These are phyloP conservation scores for Crithidia mellificae DNA, from an alignment of 208 protist species.

Conservation along the genomic window DNA sequence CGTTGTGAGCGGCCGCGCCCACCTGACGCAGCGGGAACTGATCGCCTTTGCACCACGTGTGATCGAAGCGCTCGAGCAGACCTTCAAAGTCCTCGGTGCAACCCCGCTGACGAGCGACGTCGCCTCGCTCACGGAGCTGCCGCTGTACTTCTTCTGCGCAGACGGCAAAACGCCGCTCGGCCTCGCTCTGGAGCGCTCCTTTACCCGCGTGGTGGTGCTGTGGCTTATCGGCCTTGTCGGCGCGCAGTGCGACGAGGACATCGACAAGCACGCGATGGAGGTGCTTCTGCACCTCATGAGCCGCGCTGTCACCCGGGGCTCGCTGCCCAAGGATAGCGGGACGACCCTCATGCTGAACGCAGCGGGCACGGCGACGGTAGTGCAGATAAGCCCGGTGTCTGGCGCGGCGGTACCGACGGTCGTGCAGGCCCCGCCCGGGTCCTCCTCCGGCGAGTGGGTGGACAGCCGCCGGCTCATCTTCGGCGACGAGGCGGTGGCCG, in stretches of 20 bases:
- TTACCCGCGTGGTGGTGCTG: slow-evolving; percentile 51
- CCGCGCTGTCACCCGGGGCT: slow-evolving; percentile 35
- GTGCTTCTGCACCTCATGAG: slow-evolving; percentile 59
- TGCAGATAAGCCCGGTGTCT: slow-evolving; percentile 19
- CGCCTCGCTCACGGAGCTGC: slow-evolving; percentile 62
- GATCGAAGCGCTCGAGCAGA: slow-evolving; percentile 51
- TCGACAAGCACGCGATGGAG: slow-evolving; percentile 60
- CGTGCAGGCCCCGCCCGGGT: neutral
- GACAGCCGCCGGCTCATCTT: slow-evolving; percentile 4
- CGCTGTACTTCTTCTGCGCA: slow-evolving; percentile 44
- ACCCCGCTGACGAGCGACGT: slow-evolving; percentile 59
- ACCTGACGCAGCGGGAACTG: slow-evolving; percentile 39
- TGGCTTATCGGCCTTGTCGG: slow-evolving; percentile 57
- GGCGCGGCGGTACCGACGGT: slow-evolving; percentile 13
- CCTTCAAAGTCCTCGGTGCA: slow-evolving; percentile 53
- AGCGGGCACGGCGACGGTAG: slow-evolving; percentile 12
- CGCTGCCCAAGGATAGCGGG: slow-evolving; percentile 41
- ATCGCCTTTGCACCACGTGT: slow-evolving; percentile 37
- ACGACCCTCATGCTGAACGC: slow-evolving; percentile 22
- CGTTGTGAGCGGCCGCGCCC: slow-evolving; percentile 11
- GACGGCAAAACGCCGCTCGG: slow-evolving; percentile 20
- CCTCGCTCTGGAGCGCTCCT: slow-evolving; percentile 34
- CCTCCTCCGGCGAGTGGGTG: slow-evolving; percentile 9
- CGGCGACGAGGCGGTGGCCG: neutral
- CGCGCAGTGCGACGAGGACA: slow-evolving; percentile 65